Base-by-base conservation (phyloP, 202 grass and related monocot genomes). In the Saccharum hybrid region DNA sequence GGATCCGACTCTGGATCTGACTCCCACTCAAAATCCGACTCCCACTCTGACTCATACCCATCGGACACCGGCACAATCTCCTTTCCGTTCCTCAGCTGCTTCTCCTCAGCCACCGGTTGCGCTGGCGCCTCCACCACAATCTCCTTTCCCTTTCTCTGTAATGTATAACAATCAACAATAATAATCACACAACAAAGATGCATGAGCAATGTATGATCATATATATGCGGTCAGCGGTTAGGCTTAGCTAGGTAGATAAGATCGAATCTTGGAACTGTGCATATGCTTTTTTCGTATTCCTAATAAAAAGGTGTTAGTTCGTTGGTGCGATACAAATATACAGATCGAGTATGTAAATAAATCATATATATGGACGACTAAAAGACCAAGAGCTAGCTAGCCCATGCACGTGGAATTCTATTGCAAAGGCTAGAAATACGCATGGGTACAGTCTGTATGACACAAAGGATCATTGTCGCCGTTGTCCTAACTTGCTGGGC, bases 1-100 rank as follows among this genome's bases (percentile, higher is more conserved):
- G 0, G 2, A 8, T n/a, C 7, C 18, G 6, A 56, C 2, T n/a
- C 2, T 3, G 0, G n/a, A n/a, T n/a, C n/a, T n/a, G n/a, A n/a
- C n/a, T n/a, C n/a, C n/a, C n/a, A 11, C 45, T 49, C 15, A 0
- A 51, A 51, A 2, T 52, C 49, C 19, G 7, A 60, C 0, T 23
- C 57, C 8, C 1, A 48, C 0, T 15, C 4, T 0, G 56, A 22
- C 4, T 22, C 56, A 3, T 9, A 22, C 8, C 54, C 54, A 21
- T 21, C 54, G n/a, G 49, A 52, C 19, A 10, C 54, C 54, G 2
- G 1, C 18, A 7, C 18, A 56, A 1, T 8, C 19, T 57, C 54
- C 54, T 57, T 57, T 57, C 54, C 23, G 10, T 59, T 59, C 0
- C 2, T 59, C 2, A 52, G 14, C 28, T 28, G 28, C 15, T 18